A percentile compares a stretch with the other conserved stretches of the same genome.
Conservation (phyloP, 2,329 filamentous ascomycete species). For the Calonectria crousiana region DNA sequence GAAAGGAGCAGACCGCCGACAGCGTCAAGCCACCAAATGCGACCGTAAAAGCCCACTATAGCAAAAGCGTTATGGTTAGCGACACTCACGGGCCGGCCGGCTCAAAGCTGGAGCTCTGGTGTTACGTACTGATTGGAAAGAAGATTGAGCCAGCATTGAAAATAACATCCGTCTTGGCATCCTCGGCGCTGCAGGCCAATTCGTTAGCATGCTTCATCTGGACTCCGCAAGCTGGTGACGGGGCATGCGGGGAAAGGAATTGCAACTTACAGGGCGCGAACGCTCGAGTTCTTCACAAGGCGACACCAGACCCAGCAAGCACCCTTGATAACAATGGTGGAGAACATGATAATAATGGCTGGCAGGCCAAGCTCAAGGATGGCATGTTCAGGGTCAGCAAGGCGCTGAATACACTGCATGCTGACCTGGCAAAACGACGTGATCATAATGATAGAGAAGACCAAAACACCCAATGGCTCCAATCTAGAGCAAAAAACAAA, state of each 20-base stretch:
- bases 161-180: slow-evolving; percentile 79
- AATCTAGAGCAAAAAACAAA: slow-evolving; percentile 59
- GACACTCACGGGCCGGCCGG: not conserved
- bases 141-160: slow-evolving; percentile 93
- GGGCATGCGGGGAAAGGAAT: not conserved
- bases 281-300: slow-evolving; percentile 85
- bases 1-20: slow-evolving; percentile 84
- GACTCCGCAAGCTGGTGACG: slow-evolving; percentile 4
- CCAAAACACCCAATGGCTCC: slow-evolving; percentile 83
- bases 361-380: slow-evolving; percentile 80
- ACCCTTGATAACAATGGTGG: slow-evolving; percentile 85
- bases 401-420: slow-evolving; percentile 75
- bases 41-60: slow-evolving; percentile 77
- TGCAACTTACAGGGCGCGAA: slow-evolving; percentile 76
- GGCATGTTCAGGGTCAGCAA: slow-evolving; percentile 70
- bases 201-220: slow-evolving; percentile 29
- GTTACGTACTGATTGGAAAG: slow-evolving; percentile 75
- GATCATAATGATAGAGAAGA: slow-evolving; percentile 89
- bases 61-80: slow-evolving; percentile 25
- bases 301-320: slow-evolving; percentile 90
- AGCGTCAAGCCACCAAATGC: slow-evolving; percentile 87
- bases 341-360: slow-evolving; percentile 83
- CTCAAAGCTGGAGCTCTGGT: not conserved
- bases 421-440: slow-evolving; percentile 85
- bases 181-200: slow-evolving; percentile 55